Base-by-base conservation (phyloP, 352 stramenopile species). In the Paralagenidium karlingii region DNA sequence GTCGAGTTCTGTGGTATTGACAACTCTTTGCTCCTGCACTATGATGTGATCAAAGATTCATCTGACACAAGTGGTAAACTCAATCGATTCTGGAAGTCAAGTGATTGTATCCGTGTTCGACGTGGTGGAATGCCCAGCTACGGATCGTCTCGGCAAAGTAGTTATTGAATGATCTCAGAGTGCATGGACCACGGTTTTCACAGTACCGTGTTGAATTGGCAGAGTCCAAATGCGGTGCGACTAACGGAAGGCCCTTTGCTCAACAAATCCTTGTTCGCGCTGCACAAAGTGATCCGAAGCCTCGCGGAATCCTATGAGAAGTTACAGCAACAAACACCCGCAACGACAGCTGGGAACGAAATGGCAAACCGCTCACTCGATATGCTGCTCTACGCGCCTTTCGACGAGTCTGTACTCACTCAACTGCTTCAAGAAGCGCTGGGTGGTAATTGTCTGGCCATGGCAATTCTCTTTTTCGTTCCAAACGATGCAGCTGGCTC, bases 261-360 rank as follows among this genome's bases (percentile, higher is more conserved):
- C 2, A 79, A 76, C 43, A 80, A 78, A 34, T 58, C 70, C 12
- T 26, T 82, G 20, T 69, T 64, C 11, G 53, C 64, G 8, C 29
- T 80, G 5, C 46, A 56, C 5, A 46, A 65, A n/a, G 68, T 71
- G 8, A 18, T 75, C n/a, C n/a, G n/a, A n/a, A n/a, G n/a, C n/a
- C n/a, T n/a, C n/a, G n/a, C n/a, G n/a, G n/a, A n/a, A n/a, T n/a
- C n/a, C n/a, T n/a, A n/a, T n/a, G n/a, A 2, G 37, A 63, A 13
- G 44, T 13, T 9, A 3, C 40, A 16, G 11, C 22, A 15, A 20
- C 3, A 20, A 5, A 8, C 9, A 45, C 42, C 33, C 34, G 20
- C 26, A 38, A 13, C 4, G 2, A 32, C 18, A 18, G 3, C n/a
- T 24, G 7, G 51, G 1, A 19, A 21, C n/a, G 38, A 55, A 19